Percentiles rank a stretch among this genome's conserved stretches.
Evolutionary conservation across 768 basidiomycete species (phyloP).

Genomic region (Kwoniella europaea): DNA sequence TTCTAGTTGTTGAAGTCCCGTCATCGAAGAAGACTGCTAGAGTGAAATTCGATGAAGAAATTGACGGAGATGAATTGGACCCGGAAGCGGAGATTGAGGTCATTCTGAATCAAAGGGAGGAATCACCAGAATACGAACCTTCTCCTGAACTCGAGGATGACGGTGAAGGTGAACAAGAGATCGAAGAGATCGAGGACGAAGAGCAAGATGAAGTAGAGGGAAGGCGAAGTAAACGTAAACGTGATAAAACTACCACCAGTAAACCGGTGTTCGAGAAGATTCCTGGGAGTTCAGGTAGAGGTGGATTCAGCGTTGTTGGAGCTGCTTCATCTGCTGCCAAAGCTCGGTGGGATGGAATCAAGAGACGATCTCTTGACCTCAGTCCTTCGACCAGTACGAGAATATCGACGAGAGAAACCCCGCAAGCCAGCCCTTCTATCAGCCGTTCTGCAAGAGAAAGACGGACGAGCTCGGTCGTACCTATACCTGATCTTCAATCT

Average conservation of each 20-base stretch:
- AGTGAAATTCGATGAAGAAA: constrained; percentile 13
- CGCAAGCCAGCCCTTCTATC: neutral
- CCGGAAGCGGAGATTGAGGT: neutral
- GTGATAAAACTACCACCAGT: neutral
- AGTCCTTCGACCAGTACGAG: neutral
- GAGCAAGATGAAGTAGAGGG: neutral
- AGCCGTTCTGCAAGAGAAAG: neutral
- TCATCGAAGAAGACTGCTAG: constrained; percentile 10
- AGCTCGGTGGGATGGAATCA: neutral
- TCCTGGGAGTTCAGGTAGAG: neutral
- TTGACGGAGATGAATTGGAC: neutral
- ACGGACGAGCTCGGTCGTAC: neutral
- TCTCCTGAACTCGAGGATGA: constrained; percentile 9
- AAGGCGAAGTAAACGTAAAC: neutral
- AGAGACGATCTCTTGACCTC: neutral
- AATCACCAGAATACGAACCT: constrained; percentile 9
- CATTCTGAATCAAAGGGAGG: neutral
- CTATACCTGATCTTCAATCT: neutral
- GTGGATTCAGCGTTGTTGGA: neutral
- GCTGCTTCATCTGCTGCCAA: neutral
- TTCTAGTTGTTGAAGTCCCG: constrained; percentile 2
- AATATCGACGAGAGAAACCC: neutral
- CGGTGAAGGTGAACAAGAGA: constrained; percentile 1
- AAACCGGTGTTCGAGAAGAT: neutral
- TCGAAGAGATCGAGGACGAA: constrained; percentile 1